Evolutionary conservation across 805 yeast genomes (phyloP).

Genomic region (Yarrowia sp.): DNA sequence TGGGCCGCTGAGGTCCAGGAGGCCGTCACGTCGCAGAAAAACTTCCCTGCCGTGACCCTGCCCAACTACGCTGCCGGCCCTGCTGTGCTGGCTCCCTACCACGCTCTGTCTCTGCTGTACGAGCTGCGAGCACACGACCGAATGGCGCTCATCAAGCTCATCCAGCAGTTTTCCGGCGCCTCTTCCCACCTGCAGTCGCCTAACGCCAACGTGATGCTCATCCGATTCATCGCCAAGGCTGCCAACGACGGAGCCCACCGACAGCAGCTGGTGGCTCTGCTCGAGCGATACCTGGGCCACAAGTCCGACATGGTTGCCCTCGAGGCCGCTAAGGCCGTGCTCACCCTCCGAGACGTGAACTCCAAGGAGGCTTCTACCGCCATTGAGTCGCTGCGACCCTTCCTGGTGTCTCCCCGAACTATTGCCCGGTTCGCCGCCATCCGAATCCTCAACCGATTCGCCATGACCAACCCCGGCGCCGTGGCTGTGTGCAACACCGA

Average conservation of each 20-base stretch:
- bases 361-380: conserved; percentile 63
- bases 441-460: conserved; percentile 79
- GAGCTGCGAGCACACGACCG: conserved; percentile 85
- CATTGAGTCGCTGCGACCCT: conserved; percentile 65
- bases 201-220: conserved; percentile 78
- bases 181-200: conserved; percentile 67
- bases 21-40: conserved; percentile 64
- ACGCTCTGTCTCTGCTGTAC: conserved; percentile 87
- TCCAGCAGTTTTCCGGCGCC: conserved; percentile 63
- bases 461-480: conserved; percentile 73
- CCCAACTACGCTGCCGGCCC: conserved; percentile 37
- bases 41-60: conserved; percentile 32
- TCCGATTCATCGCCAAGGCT: conserved; percentile 73
- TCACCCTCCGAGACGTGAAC: conserved; percentile 52
- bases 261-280: conserved; percentile 57
- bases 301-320: conserved; percentile 86
- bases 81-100: conserved; percentile 87
- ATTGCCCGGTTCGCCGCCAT: conserved; percentile 92
- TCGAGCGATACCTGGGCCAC: conserved; percentile 68
- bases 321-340: conserved; percentile 81
- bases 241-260: conserved; percentile 67
- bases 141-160: conserved; percentile 88
- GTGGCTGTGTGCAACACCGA: conserved; percentile 72
- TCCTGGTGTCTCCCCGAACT: conserved; percentile 82
- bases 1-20: conserved; percentile 95